Conservation (phyloP, 1,139 yeast species). For the Arxiozyma slooffiae region DNA sequence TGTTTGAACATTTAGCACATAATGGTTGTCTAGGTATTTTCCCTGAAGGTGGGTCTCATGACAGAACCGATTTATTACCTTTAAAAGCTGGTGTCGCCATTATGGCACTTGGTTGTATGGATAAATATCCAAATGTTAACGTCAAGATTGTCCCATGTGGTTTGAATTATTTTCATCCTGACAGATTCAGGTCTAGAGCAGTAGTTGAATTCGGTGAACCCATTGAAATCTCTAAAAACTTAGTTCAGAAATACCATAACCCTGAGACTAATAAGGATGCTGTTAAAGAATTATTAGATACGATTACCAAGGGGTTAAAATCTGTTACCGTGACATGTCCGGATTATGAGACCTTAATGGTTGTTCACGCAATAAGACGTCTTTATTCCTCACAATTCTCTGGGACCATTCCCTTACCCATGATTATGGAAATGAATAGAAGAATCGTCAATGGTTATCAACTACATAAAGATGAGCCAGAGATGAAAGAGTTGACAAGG, state of each 20-base stretch:
- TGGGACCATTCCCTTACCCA: slow-evolving; percentile 47
- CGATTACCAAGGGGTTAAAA: slow-evolving; percentile 47
- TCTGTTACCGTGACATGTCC: slow-evolving; percentile 69
- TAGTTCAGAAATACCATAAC: slow-evolving; percentile 44
- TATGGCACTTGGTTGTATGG: slow-evolving; percentile 71
- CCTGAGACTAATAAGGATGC: slow-evolving; percentile 39
- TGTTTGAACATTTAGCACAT: slow-evolving; percentile 49
- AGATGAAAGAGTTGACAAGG: slow-evolving; percentile 42
- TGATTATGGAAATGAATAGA: slow-evolving; percentile 65
- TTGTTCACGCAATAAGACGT: slow-evolving; percentile 68
- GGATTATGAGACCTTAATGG: slow-evolving; percentile 65
- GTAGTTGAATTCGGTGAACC: slow-evolving; percentile 70
- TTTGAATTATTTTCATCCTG: slow-evolving; percentile 66
- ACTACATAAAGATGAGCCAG: slow-evolving; percentile 48
- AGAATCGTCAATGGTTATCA: slow-evolving; percentile 57
- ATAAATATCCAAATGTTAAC: slow-evolving; percentile 44
- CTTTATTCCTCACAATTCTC: slow-evolving; percentile 43
- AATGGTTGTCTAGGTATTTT: slow-evolving; percentile 58
- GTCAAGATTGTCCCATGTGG: slow-evolving; percentile 67
- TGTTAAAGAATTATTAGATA: slow-evolving; percentile 46
- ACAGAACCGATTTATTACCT: slow-evolving; percentile 61
- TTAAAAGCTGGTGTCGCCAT: slow-evolving; percentile 74
- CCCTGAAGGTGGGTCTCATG: slow-evolving; percentile 71
- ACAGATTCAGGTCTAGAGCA: slow-evolving; percentile 67
- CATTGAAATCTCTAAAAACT: slow-evolving; percentile 42